phyloP scores from a whole-genome alignment of 768 basidiomycete genomes.

The Melanogaster broomeanus region DNA sequence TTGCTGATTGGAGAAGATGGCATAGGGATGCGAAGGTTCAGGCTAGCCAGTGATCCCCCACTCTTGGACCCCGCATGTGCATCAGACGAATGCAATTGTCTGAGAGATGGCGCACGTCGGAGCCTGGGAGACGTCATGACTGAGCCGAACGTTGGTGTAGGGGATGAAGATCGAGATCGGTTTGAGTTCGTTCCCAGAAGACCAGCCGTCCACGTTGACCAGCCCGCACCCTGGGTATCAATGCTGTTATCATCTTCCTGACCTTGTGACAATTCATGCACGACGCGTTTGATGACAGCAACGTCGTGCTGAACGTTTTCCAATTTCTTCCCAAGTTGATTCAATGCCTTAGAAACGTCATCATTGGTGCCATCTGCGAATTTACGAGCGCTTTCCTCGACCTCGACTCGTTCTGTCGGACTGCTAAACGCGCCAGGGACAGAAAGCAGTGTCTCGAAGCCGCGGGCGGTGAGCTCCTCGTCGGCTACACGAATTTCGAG shows the following conservation, averaged over 20 bases:
- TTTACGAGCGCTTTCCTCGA: conserved; percentile 51
- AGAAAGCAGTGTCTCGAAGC: conserved; percentile 67
- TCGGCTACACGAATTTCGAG: conserved; percentile 79
- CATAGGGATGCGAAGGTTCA: conserved; percentile 62
- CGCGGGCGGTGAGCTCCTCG: conserved; percentile 61
- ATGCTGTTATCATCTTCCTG: background rate
- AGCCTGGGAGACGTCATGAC: conserved; percentile 68
- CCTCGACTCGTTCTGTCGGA: conserved; percentile 31
- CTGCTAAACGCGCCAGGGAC: conserved; percentile 49
- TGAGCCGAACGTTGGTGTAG: conserved; percentile 64
- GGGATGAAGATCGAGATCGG: conserved; percentile 39
- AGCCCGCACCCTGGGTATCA: conserved; percentile 13
- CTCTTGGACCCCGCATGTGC: conserved; percentile 6
- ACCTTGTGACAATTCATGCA: conserved; percentile 42
- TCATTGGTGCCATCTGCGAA: conserved; percentile 59
- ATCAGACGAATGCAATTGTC: conserved; percentile 13
- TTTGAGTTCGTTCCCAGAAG: conserved; percentile 43
- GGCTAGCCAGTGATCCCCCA: conserved; percentile 43
- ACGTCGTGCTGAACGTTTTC: conserved; percentile 79
- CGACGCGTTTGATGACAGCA: conserved; percentile 59
- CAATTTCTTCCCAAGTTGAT: conserved; percentile 57
- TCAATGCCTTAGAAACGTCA: conserved; percentile 45
- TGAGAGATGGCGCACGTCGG: conserved; percentile 48
- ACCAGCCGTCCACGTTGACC: conserved; percentile 60
- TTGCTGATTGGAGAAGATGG: conserved; percentile 32